Evolutionary conservation across 2,329 filamentous ascomycete species (phyloP), one percentile per base, ranked within the genome.

Genomic region (Diaporthe ilicicola): DNA sequence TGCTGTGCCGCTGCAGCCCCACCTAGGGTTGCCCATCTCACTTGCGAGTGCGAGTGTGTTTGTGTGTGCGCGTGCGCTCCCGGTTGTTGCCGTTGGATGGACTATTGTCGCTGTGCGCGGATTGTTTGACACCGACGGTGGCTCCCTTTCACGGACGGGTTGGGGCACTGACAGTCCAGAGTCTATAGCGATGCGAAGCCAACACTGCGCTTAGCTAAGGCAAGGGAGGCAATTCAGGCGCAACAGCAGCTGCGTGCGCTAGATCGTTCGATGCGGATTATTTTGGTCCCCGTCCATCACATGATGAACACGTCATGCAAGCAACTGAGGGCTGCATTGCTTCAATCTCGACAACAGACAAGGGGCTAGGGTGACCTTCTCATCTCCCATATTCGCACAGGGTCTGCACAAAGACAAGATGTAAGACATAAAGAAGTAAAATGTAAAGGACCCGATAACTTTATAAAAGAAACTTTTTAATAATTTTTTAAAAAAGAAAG

Each of bases 301-400:
- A 72, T 70, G 67, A 72, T 72, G 50, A 24, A n/a, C 15, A 3
- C 22, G 15, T 22, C 39, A 72, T 72, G 70, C 67, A 51, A 50
- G 62, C 19, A 29, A 34, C 22, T 32, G 67, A 13, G 55, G 8
- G 37, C 61, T 46, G 64, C 64, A 55, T 67, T 34, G 39, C 37
- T 34, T 55, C 64, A 29, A 34, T 27, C 37, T 67, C 53, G 12
- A 64, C 59, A n/a, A 37, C 42, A 12, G 29, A 22, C 2, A 13
- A 34, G 44, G 46, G 19, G n/a, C 24, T 17, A 32, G 24, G 13
- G 12, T 4, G 0, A n/a, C 12, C 8, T 22, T 44, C 29, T 19
- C 50, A 34, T 8, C 24, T 7, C 27, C n/a, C 22, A 44, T 27
- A 22, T 6, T 22, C 5, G 8, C 8, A 19, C 3, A 19, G 12